Conservation (phyloP, 768 basidiomycete genomes). For the Lentinula lateritia region DNA sequence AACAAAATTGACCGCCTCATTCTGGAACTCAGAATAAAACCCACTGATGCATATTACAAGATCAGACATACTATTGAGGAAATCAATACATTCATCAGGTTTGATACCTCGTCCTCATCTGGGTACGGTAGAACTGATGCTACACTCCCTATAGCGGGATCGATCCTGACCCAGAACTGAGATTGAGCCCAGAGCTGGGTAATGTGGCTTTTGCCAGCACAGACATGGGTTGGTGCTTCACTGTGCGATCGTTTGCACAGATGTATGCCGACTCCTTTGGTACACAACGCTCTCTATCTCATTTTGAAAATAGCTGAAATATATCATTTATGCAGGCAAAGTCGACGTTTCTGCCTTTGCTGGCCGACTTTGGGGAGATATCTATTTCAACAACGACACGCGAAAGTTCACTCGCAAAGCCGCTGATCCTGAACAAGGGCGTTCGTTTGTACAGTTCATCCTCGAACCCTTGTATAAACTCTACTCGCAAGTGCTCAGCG, state of each 20-base stretch:
- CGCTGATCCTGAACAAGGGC: constrained; percentile 67
- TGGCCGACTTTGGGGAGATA: constrained; percentile 94
- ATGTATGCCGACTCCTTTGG: constrained; percentile 96
- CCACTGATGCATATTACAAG: constrained; percentile 96
- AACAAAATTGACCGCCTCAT: constrained; percentile 99
- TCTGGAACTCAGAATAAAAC: constrained; percentile 92
- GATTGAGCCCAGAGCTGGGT: constrained; percentile 90
- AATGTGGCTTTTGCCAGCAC: constrained; percentile 98
- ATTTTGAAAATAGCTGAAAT: background rate
- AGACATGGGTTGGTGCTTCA: constrained; percentile 98
- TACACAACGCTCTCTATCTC: constrained; percentile 21
- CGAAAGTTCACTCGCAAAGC: constrained; percentile 89
- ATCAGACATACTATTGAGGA: constrained; percentile 99
- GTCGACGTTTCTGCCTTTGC: constrained; percentile 86
- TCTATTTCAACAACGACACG: constrained; percentile 82
- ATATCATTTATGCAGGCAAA: constrained; percentile 38
- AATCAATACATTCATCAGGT: constrained; percentile 95
- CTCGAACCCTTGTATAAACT: constrained; percentile 96
- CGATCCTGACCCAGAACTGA: constrained; percentile 81
- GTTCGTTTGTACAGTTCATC: constrained; percentile 94
- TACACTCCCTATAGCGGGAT: constrained; percentile 46
- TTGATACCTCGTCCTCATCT: background rate
- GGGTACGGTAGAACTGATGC: background rate
- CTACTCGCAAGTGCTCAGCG: constrained; percentile 90
- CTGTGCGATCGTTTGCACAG: constrained; percentile 87